Evolutionary conservation across 2,329 filamentous ascomycete species (phyloP).

Genomic region (Fusarium anguioides): DNA sequence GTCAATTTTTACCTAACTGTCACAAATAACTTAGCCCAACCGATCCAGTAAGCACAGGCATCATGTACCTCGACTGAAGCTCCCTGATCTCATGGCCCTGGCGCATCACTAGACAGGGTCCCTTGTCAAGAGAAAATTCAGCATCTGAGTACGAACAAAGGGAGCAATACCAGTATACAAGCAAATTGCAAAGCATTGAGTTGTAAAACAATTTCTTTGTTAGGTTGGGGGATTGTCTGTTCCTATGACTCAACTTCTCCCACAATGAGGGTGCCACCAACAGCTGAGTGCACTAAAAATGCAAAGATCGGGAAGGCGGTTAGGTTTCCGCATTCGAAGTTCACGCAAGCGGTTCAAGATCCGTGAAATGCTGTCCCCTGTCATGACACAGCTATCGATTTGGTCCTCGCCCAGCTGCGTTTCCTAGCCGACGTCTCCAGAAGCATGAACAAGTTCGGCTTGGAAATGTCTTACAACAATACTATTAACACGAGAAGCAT

Average conservation of each 20-base stretch:
- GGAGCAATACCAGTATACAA: neutral
- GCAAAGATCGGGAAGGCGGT: constrained; percentile 3
- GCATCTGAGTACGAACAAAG: neutral
- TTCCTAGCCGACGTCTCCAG: constrained; percentile 16
- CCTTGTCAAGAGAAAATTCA: constrained; percentile 5
- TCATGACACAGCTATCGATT: constrained; percentile 25
- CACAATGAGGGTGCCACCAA: constrained; percentile 1
- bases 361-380: constrained; percentile 18
- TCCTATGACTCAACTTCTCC: constrained; percentile 8
- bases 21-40: constrained; percentile 5
- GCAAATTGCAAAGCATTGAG: neutral
- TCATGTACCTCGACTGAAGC: constrained; percentile 26
- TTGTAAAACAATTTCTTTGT: constrained; percentile 3
- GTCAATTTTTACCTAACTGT: neutral
- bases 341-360: constrained; percentile 1
- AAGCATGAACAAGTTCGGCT: neutral
- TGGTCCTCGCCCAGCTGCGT: constrained; percentile 21
- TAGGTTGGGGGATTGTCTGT: neutral
- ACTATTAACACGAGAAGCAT: neutral
- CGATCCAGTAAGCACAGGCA: constrained; percentile 1
- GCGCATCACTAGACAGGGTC: constrained; percentile 32
- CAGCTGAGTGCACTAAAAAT: constrained; percentile 14
- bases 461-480: neutral
- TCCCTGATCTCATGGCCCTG: constrained; percentile 18
- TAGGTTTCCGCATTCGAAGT: constrained; percentile 15